These are phyloP conservation scores for Carex myosuroides DNA, from an alignment of 176 grass and related monocot species.

Conservation along the genomic window DNA sequence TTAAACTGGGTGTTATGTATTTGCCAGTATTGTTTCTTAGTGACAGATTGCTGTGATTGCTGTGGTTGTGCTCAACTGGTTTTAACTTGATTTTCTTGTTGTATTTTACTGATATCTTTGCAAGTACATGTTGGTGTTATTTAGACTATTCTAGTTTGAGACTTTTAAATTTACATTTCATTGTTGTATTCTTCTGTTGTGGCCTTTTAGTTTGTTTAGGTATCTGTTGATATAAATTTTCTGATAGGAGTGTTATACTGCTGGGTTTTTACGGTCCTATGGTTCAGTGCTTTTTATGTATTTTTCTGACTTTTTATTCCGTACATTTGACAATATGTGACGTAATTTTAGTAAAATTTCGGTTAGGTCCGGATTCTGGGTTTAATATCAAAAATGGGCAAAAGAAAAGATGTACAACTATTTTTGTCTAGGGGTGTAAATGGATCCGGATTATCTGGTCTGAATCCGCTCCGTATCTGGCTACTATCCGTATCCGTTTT, in stretches of 20 bases:
- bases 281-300: background rate
- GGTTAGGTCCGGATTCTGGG: background rate
- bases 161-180: background rate
- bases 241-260: too few relatives aligned
- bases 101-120: background rate
- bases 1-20: conserved; percentile 5
- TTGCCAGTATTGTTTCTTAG: background rate
- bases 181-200: background rate
- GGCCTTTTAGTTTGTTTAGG: background rate
- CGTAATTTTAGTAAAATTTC: background rate
- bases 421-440: too few relatives aligned
- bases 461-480: too few relatives aligned
- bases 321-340: background rate
- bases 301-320: background rate
- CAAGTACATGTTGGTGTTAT: background rate
- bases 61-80: background rate
- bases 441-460: too few relatives aligned
- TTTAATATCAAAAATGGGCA: background rate
- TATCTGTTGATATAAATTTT: too few relatives aligned
- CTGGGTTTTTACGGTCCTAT: background rate
- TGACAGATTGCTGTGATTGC: background rate
- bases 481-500: too few relatives aligned
- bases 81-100: conserved; percentile 10
- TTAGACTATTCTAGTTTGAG: background rate
- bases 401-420: background rate